Evolutionary conservation across 2,329 filamentous ascomycete genomes (phyloP).

Genomic region (Ophiobolus disseminans): DNA sequence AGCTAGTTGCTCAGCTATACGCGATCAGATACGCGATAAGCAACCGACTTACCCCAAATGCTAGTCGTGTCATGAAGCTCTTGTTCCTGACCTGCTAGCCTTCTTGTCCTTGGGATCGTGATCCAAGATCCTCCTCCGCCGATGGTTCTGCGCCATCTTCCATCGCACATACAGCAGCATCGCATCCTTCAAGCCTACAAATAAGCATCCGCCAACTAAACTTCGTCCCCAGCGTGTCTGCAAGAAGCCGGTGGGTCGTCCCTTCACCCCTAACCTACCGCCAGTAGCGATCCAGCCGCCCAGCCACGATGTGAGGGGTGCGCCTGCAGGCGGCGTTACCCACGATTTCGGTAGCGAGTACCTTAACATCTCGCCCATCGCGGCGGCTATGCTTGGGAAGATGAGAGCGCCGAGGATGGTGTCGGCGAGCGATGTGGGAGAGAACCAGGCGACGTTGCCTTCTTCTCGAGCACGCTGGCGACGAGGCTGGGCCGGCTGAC

Average conservation of each 20-base stretch:
- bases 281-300: constrained; percentile 26
- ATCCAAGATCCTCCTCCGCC: constrained; percentile 54
- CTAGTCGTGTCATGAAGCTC: neutral
- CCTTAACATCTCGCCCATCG: constrained; percentile 77
- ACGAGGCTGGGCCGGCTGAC: constrained; percentile 25
- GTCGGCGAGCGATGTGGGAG: constrained; percentile 63
- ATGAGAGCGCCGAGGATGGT: constrained; percentile 73
- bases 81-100: constrained; percentile 11
- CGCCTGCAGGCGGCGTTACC: constrained; percentile 56
- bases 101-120: constrained; percentile 29
- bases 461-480: constrained; percentile 48
- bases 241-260: constrained; percentile 69
- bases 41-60: no score
- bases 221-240: constrained; percentile 89
- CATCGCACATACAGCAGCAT: constrained; percentile 65
- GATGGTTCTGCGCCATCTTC: constrained; percentile 58
- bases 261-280: constrained; percentile 13
- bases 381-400: constrained; percentile 81
- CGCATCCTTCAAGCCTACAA: constrained; percentile 80
- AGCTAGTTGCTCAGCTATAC: no score
- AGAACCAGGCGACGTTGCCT: constrained; percentile 60
- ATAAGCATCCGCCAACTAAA: constrained; percentile 85
- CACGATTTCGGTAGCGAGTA: constrained; percentile 71
- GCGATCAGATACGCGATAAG: no score
- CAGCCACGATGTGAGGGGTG: constrained; percentile 25